Conservation (phyloP, 2,329 filamentous ascomycete species). For the Dryadomyces quercivorus region DNA sequence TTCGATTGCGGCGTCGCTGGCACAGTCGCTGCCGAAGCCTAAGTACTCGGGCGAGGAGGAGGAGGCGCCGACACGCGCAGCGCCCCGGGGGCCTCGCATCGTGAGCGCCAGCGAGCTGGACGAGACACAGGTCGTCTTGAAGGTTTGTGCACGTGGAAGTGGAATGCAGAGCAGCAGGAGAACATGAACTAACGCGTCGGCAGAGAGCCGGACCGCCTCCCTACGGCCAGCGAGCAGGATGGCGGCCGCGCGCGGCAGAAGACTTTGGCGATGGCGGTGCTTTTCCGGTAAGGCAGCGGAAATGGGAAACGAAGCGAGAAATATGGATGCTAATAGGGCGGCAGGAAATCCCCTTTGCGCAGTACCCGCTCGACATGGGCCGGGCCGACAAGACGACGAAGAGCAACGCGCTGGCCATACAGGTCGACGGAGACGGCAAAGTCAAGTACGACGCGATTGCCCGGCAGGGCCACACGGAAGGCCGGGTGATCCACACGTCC, state of each 20-base stretch:
- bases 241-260: constrained; percentile 77
- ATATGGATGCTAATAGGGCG: neutral
- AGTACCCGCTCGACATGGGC: constrained; percentile 94
- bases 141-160: constrained; percentile 31
- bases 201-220: constrained; percentile 72
- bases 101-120: constrained; percentile 70
- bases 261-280: constrained; percentile 95
- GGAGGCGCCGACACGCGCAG: constrained; percentile 57
- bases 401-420: constrained; percentile 83
- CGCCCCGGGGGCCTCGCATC: constrained; percentile 71
- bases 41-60: constrained; percentile 88
- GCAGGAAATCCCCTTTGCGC: constrained; percentile 52
- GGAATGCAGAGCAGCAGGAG: neutral
- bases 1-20: constrained; percentile 58
- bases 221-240: constrained; percentile 78
- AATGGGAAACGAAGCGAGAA: neutral
- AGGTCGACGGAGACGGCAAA: constrained; percentile 83
- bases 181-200: constrained; percentile 7
- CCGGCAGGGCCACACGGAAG: constrained; percentile 72
- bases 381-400: constrained; percentile 52
- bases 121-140: constrained; percentile 73
- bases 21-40: constrained; percentile 73
- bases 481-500: constrained; percentile 79
- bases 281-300: constrained; percentile 58
- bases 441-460: constrained; percentile 96